Base-by-base conservation (phyloP, 2,329 filamentous ascomycete genomes). In the Nothophaeocryptopus gaeumannii region DNA sequence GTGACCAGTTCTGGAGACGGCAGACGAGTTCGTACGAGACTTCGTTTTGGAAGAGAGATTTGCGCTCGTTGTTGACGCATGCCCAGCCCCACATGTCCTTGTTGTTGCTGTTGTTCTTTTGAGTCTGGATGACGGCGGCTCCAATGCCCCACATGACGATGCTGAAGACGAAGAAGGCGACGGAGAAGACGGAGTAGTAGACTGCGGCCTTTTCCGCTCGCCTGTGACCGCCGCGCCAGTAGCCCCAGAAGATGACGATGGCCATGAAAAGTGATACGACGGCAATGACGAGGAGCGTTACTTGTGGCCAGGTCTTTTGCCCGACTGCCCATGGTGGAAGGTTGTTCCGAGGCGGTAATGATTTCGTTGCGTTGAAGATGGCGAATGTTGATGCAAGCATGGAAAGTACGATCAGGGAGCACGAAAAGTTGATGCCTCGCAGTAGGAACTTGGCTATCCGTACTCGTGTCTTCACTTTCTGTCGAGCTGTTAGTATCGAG, bases 11-110 rank as follows among this genome's bases (percentile, higher is more conserved):
- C 82, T 96, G 74, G 64, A 99, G 82, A 63, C 92, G 86, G 76
- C 93, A 99, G 59, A 97, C 80, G 43, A 99, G 85, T 20, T 83
- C 83, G 72, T 97, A 99, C 72, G 93, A 79, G 61, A 99, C 81
- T 63, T 93, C 84, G 49, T 91, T 77, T 54, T 82, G 68, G 69
- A 92, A 97, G 45, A 96, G 74, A 43, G 89, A 73, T 47, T 84
- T 76, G 30, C 65, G 84, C 58, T 85, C 83, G 70, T 96, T 97
- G 64, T 95, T 81, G 50, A 91, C 86, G 70, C 93, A 99, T n/a
- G 89, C 83, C 93, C 93, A 99, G 52, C 92, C 91, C 93, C 93
- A 99, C 71, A 99, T 82, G 70, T 99, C 93, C 71, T 96, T 83
- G 65, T 87, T 88, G 58, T 82, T 74, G 65, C 82, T 82, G 66